Evolutionary conservation across 2,329 filamentous ascomycete genomes (phyloP).

Genomic region (Trichoderma sp.): DNA sequence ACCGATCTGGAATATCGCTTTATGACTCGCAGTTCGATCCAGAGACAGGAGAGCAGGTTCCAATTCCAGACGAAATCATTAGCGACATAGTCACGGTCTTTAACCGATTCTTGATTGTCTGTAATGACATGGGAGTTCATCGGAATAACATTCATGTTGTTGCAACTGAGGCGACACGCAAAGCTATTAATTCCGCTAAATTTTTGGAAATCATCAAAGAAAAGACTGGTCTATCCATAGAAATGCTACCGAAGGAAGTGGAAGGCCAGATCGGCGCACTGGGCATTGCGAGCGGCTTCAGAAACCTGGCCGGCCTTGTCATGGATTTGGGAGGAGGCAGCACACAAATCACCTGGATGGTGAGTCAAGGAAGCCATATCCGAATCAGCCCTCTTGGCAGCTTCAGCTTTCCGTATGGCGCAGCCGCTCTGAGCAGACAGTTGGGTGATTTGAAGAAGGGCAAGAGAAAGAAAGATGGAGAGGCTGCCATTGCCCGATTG

Average conservation of each 20-base stretch:
- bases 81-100: conserved; percentile 33
- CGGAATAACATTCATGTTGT: conserved; percentile 36
- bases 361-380: conserved; percentile 51
- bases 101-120: conserved; percentile 35
- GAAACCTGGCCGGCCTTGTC: conserved; percentile 62
- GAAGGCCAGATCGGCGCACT: conserved; percentile 67
- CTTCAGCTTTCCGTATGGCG: conserved; percentile 69
- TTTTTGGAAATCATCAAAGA: conserved; percentile 48
- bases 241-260: conserved; percentile 64
- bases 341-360: conserved; percentile 70
- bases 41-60: conserved; percentile 36
- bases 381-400: conserved; percentile 55
- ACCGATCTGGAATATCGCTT: conserved; percentile 37
- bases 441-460: conserved; percentile 48
- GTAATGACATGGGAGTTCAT: conserved; percentile 33
- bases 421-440: conserved; percentile 63
- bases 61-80: conserved; percentile 36
- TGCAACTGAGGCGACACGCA: conserved; percentile 38
- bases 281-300: conserved; percentile 66
- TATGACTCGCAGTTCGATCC: conserved; percentile 39
- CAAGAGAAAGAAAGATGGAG: conserved; percentile 43
- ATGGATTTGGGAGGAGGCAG: conserved; percentile 74
- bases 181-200: conserved; percentile 35
- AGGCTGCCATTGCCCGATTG: conserved; percentile 47
- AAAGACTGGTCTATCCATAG: conserved; percentile 60